phyloP scores from a whole-genome alignment of 202 grass and related monocot species.

The Sporobolus alterniflorus region DNA sequence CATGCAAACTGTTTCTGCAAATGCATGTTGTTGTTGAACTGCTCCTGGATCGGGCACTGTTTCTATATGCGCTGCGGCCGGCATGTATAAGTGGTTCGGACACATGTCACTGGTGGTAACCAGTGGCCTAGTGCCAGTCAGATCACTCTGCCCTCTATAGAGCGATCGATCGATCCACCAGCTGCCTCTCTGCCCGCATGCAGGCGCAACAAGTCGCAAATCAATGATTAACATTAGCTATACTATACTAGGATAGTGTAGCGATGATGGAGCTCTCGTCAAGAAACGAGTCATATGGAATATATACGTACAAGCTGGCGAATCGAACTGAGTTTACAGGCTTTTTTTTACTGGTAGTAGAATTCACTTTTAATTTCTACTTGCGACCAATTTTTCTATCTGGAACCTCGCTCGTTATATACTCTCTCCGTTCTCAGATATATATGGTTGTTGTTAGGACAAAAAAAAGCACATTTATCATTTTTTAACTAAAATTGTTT shows the following conservation, averaged over 20 bases:
- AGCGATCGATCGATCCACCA: slow-evolving; percentile 1
- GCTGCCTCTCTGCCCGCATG: not conserved
- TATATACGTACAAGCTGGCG: no score
- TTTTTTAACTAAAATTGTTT: no score
- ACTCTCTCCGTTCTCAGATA: no score
- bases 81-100: slow-evolving; percentile 24
- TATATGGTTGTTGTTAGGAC: no score
- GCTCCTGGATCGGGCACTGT: slow-evolving; percentile 25
- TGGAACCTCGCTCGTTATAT: no score
- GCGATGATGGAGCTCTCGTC: no score
- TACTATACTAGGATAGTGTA: not conserved
- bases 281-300: not conserved
- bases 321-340: no score
- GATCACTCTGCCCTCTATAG: not conserved
- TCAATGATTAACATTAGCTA: slow-evolving; percentile 18
- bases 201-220: not conserved
- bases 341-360: not conserved
- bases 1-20: not conserved
- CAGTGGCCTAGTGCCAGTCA: slow-evolving; percentile 29
- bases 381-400: no score
- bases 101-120: slow-evolving; percentile 3
- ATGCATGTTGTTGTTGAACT: slow-evolving; percentile 30
- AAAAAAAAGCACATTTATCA: no score
- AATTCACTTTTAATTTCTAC: not conserved
- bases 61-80: not conserved